Evolutionary conservation across 2,329 filamentous ascomycete genomes (phyloP), one percentile per base, ranked within the genome.

Genomic region (Nemania diffusa): DNA sequence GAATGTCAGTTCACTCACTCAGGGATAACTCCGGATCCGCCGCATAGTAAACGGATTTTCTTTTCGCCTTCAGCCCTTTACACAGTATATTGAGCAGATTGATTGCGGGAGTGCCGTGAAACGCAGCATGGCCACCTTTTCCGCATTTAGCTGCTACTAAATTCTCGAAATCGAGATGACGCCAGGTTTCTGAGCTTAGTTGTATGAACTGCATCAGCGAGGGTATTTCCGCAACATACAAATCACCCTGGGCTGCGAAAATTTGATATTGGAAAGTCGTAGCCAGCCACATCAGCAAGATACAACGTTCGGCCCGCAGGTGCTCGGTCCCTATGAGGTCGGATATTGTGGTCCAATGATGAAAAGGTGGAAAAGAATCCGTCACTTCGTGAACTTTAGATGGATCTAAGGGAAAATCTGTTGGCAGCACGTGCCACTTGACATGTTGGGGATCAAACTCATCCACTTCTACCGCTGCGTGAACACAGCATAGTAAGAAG

Each of bases 31-130:
- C 42, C 22, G 56, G 56, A 5, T 58, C 40, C 13, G 56, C 48
- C 5, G 20, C 56, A 15, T 32, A 34, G 29, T 6, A 50, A 11
- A 63, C 50, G 8, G 5, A 5, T 2, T 52, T 24, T n/a, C 22
- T 17, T 6, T n/a, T 20, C n/a, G 42, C 11, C 27, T 24, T 11
- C 17, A 48, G 22, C 17, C 52, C 60, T 6, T 9, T 6, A 9
- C 57, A 48, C 5, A 63, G 29, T 37, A 63, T 22, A 5, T 26
- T 57, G 20, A 57, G 40, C 17, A 63, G n/a, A 37, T 63, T 57
- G 15, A 29, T 57, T 34, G 51, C 24, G 22, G 51, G 51, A 15
- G 60, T 63, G 8, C 60, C 60, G 26, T 63, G 60, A 9, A 63
- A 63, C 5, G 27, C 46, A 20, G 60, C 52, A 24, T 7, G 51